Evolutionary conservation across 1,284 basidiomycete genomes (phyloP).

Genomic region (Inonotus hispidus): DNA sequence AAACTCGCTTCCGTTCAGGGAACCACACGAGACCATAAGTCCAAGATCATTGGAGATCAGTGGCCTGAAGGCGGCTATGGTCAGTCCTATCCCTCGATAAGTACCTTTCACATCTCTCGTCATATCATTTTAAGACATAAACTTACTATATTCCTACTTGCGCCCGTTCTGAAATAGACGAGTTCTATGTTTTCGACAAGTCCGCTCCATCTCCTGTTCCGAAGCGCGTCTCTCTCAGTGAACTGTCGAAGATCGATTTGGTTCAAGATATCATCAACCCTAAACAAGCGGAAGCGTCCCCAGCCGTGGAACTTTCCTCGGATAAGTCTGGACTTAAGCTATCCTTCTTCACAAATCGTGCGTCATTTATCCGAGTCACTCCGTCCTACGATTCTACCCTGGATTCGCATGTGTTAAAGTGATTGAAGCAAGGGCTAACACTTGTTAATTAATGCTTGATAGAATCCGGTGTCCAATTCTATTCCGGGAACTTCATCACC

Average conservation of each 20-base stretch:
- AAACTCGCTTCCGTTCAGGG: constrained; percentile 41
- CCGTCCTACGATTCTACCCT: background rate
- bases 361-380: constrained; percentile 28
- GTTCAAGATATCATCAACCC: constrained; percentile 43
- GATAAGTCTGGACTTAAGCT: constrained; percentile 55
- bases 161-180: constrained; percentile 37
- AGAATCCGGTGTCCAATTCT: constrained; percentile 74
- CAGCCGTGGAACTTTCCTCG: constrained; percentile 50
- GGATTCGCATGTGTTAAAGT: background rate
- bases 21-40: constrained; percentile 44
- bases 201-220: constrained; percentile 35
- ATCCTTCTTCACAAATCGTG: constrained; percentile 65
- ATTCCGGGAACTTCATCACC: constrained; percentile 52
- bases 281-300: constrained; percentile 32
- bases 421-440: background rate
- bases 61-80: constrained; percentile 59
- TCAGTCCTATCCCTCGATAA: constrained; percentile 21
- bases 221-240: constrained; percentile 28
- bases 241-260: constrained; percentile 38
- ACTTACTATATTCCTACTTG: background rate
- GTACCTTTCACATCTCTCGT: background rate
- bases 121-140: background rate
- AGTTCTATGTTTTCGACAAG: constrained; percentile 55
- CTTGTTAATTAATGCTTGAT: background rate
- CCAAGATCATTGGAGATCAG: constrained; percentile 50